Evolutionary conservation across 169 alveolate species (phyloP), one percentile per base, ranked within the genome.

Genomic region (Cryptosporidium ubiquitum): DNA sequence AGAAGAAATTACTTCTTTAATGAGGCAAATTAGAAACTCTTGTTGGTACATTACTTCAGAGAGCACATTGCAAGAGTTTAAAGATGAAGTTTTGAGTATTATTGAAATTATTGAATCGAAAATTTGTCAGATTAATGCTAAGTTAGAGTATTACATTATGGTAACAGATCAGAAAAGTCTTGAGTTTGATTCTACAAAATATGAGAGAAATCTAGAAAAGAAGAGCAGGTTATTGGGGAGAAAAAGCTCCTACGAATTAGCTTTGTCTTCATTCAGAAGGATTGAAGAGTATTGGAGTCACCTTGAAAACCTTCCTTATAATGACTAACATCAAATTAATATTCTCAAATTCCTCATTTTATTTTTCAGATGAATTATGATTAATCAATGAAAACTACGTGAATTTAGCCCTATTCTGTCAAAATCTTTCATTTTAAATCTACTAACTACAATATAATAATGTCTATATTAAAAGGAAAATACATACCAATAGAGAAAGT

Each of bases 281-380:
- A 70, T 70, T 29, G 33, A 70, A 49, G 84, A 70, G 16, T 70
- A 70, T 3, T 70, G 84, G 84, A 20, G 20, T 29, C 84, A 70
- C 29, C 35, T 70, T 10, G 84, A 70, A 51, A 49, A 26, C 20
- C 51, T 68, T 3, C 79, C 79, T 39, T 37, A 20, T 6, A 35
- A 20, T 12, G 7, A n/a, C n/a, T n/a, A n/a, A n/a, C n/a, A n/a
- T n/a, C n/a, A n/a, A n/a, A 35, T 20, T 68, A 68, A 49, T 18
- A 5, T 18, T 68, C 4, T 55, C n/a, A 7, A 42, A 14, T 55
- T 55, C 37, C 29, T 3, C 14, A 23, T 26, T 55, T 23, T 0
- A n/a, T n/a, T n/a, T n/a, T n/a, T n/a, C n/a, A n/a, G 37, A n/a
- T 23, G 4, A 23, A 55, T 23, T 55, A 55, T 55, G 16, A 5